Evolutionary conservation across 2,329 filamentous ascomycete genomes (phyloP).

Genomic region (Rutstroemia sp.): DNA sequence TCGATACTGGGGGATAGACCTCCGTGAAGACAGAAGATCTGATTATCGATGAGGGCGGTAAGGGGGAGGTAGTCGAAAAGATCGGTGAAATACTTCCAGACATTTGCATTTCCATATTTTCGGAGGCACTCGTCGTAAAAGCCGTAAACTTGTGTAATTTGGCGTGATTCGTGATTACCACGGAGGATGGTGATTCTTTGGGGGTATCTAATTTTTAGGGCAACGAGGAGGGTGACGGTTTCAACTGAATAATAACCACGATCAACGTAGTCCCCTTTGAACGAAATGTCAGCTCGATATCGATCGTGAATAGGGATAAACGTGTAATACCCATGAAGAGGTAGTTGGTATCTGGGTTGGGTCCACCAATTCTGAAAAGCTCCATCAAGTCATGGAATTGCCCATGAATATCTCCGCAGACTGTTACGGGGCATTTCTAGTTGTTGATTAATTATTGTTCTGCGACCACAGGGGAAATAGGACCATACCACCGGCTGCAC

Average conservation of each 20-base stretch:
- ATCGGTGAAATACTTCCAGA: conserved; percentile 99
- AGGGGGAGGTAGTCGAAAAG: conserved; percentile 98
- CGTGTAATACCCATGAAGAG: conserved; percentile 82
- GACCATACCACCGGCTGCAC: conserved; percentile 89
- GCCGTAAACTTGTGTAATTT: conserved; percentile 98
- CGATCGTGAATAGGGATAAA: neutral
- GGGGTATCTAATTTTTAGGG: conserved; percentile 96
- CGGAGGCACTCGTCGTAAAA: conserved; percentile 99
- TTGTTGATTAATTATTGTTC: conserved; percentile 15
- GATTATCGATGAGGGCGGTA: conserved; percentile 95
- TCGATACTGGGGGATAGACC: conserved; percentile 94
- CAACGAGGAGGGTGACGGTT: conserved; percentile 92
- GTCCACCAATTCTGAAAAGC: conserved; percentile 96
- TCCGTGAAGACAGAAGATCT: conserved; percentile 98
- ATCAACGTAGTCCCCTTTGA: conserved; percentile 89
- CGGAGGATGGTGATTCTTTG: conserved; percentile 97
- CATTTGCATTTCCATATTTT: conserved; percentile 98
- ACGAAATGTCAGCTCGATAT: conserved; percentile 13
- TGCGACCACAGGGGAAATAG: conserved; percentile 24
- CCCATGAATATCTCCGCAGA: conserved; percentile 97
- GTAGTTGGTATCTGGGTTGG: conserved; percentile 98
- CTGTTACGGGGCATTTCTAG: conserved; percentile 96
- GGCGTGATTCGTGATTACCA: conserved; percentile 96
- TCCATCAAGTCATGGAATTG: conserved; percentile 99
- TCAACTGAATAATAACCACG: conserved; percentile 98